Evolutionary conservation across 768 basidiomycete genomes (phyloP).

Genomic region (Mycena metata): DNA sequence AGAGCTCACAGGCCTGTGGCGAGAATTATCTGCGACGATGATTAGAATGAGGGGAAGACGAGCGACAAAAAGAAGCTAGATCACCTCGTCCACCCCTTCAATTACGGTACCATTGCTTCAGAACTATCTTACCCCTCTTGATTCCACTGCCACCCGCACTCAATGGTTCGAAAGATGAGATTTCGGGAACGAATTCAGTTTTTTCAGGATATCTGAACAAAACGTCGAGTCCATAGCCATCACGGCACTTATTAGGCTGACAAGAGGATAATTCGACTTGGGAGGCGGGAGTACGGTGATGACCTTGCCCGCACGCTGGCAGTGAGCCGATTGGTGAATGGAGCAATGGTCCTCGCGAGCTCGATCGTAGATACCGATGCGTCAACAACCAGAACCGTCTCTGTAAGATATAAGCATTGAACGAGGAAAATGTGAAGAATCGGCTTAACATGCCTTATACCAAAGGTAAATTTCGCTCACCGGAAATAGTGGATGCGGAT

Average conservation of each 20-base stretch:
- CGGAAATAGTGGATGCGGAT: too few species aligned
- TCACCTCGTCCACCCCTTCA: conserved; percentile 43
- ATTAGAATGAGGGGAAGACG: neutral
- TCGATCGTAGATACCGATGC: conserved; percentile 30
- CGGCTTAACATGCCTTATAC: too few species aligned
- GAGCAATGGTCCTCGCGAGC: conserved; percentile 33
- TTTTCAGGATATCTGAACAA: conserved; percentile 40
- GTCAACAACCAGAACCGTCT: conserved; percentile 38
- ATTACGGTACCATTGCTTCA: conserved; percentile 47
- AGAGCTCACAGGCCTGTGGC: too few species aligned
- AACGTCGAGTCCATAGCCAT: conserved; percentile 21
- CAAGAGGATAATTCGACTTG: neutral
- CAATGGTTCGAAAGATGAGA: conserved; percentile 43
- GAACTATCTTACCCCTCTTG: conserved; percentile 39
- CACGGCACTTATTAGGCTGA: conserved; percentile 40
- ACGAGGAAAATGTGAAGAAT: neutral
- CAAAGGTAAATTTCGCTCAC: too few species aligned
- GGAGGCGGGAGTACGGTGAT: neutral
- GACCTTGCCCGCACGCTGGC: conserved; percentile 33
- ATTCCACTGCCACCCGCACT: conserved; percentile 30
- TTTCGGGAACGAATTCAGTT: conserved; percentile 46
- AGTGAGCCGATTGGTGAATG: conserved; percentile 26
- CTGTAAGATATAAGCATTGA: neutral
- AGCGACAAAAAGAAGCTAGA: too few species aligned
- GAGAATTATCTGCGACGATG: conserved; percentile 38